These are phyloP conservation scores for Uronychia setigera DNA, from an alignment of 73 alveolate genomes.

Conservation along the genomic window DNA sequence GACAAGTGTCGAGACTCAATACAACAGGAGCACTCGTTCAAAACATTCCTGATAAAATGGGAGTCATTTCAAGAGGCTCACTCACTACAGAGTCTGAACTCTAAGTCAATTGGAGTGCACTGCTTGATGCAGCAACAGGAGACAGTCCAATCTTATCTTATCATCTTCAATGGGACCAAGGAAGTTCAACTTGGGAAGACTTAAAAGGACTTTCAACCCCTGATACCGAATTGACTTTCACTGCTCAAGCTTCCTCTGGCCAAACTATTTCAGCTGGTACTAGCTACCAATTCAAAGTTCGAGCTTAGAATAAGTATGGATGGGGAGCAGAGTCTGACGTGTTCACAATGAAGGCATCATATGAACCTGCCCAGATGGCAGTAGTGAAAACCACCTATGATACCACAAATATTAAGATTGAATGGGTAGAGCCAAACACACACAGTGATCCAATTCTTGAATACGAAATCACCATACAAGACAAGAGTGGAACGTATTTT, in stretches of 20 bases:
- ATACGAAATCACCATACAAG: slow-evolving; percentile 18
- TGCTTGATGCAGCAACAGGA: slow-evolving; percentile 30
- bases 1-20: slow-evolving; percentile 35
- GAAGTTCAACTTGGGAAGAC: slow-evolving; percentile 38
- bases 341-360: slow-evolving; percentile 21
- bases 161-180: slow-evolving; percentile 37
- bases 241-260: slow-evolving; percentile 8
- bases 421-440: slow-evolving; percentile 36
- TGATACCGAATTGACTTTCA: slow-evolving; percentile 7
- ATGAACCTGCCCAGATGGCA: slow-evolving; percentile 32
- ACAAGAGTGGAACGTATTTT: neutral
- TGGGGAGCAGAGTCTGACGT: slow-evolving; percentile 25
- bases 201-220: slow-evolving; percentile 18
- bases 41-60: slow-evolving; percentile 25
- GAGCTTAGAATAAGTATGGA: slow-evolving; percentile 56
- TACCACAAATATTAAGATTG: slow-evolving; percentile 13
- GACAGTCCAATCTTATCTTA: slow-evolving; percentile 31
- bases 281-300: slow-evolving; percentile 31
- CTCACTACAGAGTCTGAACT: neutral
- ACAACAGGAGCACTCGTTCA: slow-evolving; percentile 35
- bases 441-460: slow-evolving; percentile 40
- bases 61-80: neutral
- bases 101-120: slow-evolving; percentile 17
- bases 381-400: neutral
- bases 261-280: neutral